These are phyloP conservation scores for Corymbia maculata DNA, from an alignment of 345 rosid species.

Conservation along the genomic window DNA sequence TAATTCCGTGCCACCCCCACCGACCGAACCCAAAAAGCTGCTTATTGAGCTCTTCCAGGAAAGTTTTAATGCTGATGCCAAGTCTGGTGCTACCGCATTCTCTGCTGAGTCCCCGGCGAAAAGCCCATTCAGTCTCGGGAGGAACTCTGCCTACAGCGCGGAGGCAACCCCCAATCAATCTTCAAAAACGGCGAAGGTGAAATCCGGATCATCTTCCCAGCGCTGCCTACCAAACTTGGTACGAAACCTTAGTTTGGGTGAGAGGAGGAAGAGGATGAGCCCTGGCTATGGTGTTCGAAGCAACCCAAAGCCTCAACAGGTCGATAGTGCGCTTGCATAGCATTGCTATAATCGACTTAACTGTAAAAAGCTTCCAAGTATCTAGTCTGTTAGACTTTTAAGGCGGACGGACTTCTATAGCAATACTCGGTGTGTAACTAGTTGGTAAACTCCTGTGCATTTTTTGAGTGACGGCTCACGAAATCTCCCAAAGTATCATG, in stretches of 20 bases:
- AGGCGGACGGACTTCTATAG: background rate
- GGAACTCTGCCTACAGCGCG: constrained; percentile 6
- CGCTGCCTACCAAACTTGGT: constrained; percentile 44
- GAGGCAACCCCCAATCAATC: background rate
- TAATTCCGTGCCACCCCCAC: constrained; percentile 7
- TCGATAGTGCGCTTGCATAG: background rate
- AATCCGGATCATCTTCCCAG: constrained; percentile 14
- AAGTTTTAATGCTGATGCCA: constrained; percentile 12
- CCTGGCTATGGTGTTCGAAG: background rate
- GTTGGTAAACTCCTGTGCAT: background rate
- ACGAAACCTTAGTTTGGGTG: constrained; percentile 31
- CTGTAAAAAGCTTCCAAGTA: background rate
- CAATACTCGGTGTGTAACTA: background rate
- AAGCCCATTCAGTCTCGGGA: constrained; percentile 5
- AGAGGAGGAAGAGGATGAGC: constrained; percentile 30
- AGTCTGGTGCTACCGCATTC: background rate
- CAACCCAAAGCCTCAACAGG: background rate
- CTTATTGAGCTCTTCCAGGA: constrained; percentile 47
- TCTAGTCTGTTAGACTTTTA: background rate
- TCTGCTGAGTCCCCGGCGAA: constrained; percentile 1
- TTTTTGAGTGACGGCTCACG: background rate
- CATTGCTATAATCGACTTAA: background rate
- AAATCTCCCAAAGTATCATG: background rate
- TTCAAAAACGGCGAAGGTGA: constrained; percentile 4
- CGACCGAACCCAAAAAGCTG: constrained; percentile 33